Percentiles rank a stretch among this genome's conserved stretches.
Conservation (phyloP, 352 stramenopile genomes). For the Phytophthora podocarpi region DNA sequence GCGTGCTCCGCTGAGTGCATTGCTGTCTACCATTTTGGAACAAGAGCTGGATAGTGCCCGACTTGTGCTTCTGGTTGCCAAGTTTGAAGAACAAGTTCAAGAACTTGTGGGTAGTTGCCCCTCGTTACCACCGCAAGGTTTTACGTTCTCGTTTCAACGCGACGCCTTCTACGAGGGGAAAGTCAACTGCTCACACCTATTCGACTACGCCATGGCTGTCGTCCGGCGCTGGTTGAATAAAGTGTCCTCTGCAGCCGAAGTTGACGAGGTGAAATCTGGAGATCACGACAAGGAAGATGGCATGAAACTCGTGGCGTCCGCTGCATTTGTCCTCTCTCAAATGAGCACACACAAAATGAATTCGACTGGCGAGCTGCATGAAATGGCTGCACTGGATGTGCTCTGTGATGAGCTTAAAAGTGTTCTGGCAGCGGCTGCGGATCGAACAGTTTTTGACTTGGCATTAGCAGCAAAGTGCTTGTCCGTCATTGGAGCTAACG, state of each 20-base stretch:
- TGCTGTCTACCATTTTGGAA: slow-evolving; percentile 1
- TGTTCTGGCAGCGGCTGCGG: slow-evolving; percentile 6
- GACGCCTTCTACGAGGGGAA: slow-evolving; percentile 14
- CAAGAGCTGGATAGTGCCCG: slow-evolving; percentile 22
- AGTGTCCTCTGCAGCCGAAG: neutral
- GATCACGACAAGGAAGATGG: slow-evolving; percentile 30
- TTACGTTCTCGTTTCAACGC: slow-evolving; percentile 29
- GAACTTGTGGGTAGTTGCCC: slow-evolving; percentile 13
- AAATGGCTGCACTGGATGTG: slow-evolving; percentile 34
- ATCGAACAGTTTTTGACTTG: slow-evolving; percentile 34
- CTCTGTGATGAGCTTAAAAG: slow-evolving; percentile 42
- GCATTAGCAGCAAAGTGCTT: slow-evolving; percentile 46
- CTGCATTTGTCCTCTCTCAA: slow-evolving; percentile 42
- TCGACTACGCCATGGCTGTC: slow-evolving; percentile 24
- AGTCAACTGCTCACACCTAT: slow-evolving; percentile 31
- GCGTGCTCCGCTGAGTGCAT: neutral
- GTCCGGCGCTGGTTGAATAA: slow-evolving; percentile 18
- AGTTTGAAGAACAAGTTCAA: slow-evolving; percentile 48
- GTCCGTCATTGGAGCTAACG: slow-evolving; percentile 34
- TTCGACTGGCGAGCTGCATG: slow-evolving; percentile 26
- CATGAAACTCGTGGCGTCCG: slow-evolving; percentile 32
- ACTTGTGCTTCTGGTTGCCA: slow-evolving; percentile 46
- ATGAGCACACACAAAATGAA: slow-evolving; percentile 51
- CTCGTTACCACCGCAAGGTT: neutral
- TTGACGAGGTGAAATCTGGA: neutral